Evolutionary conservation across 345 rosid genomes (phyloP).

Genomic region (Anastatica hierochuntica): DNA sequence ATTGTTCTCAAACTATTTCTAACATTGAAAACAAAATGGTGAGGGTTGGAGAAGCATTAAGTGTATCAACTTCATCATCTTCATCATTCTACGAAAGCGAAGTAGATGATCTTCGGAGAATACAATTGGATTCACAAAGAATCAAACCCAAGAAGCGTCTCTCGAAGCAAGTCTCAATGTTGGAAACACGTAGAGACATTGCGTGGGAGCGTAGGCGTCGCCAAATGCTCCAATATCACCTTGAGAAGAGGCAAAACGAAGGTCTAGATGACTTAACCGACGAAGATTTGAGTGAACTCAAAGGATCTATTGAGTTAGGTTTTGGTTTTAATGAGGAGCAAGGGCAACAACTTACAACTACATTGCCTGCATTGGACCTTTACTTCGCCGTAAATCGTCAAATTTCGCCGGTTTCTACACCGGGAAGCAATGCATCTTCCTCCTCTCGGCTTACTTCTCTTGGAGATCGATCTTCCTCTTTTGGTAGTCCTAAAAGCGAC

Average conservation of each 20-base stretch:
- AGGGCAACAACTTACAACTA: constrained; percentile 56
- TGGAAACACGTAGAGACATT: constrained; percentile 53
- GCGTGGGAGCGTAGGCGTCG: constrained; percentile 86
- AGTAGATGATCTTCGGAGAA: constrained; percentile 39
- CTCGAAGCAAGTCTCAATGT: constrained; percentile 77
- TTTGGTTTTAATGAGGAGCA: constrained; percentile 84
- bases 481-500: constrained; percentile 58
- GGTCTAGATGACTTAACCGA: constrained; percentile 54
- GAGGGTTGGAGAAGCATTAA: not conserved
- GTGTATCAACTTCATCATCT: constrained; percentile 23
- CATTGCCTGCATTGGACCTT: constrained; percentile 82
- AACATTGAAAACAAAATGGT: not conserved
- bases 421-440: constrained; percentile 41
- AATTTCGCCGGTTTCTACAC: constrained; percentile 64
- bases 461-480: constrained; percentile 49
- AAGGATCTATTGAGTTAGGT: constrained; percentile 93
- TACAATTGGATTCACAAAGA: constrained; percentile 41
- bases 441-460: constrained; percentile 26
- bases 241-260: constrained; percentile 14
- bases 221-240: constrained; percentile 43
- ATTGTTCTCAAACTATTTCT: no score
- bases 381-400: constrained; percentile 87
- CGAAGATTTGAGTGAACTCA: constrained; percentile 76
- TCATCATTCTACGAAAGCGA: constrained; percentile 34
- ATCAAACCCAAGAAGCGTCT: constrained; percentile 31